Evolutionary conservation across 192 early-diverging fungal genomes (phyloP).

Genomic region (Cladochytrium replicatum): DNA sequence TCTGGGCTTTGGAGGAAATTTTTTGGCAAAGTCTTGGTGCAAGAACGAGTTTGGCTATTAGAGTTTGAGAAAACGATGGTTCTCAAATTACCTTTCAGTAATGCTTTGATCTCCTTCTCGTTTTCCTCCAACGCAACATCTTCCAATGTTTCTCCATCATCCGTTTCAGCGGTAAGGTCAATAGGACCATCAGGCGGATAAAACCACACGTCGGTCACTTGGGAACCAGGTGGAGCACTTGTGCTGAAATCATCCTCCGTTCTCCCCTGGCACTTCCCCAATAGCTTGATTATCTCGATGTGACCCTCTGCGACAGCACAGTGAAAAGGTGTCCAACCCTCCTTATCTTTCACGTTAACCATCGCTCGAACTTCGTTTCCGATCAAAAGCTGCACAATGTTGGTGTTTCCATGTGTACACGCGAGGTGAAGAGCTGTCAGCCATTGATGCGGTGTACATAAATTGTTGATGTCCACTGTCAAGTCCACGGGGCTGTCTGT

Average conservation of each 20-base stretch:
- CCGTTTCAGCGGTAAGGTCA: constrained; percentile 27
- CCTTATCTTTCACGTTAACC: constrained; percentile 34
- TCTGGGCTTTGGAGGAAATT: too few relatives aligned
- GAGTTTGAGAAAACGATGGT: too few relatives aligned
- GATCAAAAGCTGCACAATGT: constrained; percentile 24
- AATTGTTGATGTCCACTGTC: constrained; percentile 14
- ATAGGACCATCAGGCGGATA: constrained; percentile 35
- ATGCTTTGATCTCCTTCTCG: constrained; percentile 12
- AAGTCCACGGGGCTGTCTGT: neutral
- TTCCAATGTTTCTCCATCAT: constrained; percentile 34
- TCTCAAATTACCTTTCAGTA: constrained; percentile 16
- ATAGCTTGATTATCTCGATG: constrained; percentile 33
- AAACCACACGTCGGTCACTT: constrained; percentile 5
- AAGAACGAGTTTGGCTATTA: too few relatives aligned
- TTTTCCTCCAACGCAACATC: constrained; percentile 24
- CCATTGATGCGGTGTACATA: constrained; percentile 31
- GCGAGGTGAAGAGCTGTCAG: constrained; percentile 42
- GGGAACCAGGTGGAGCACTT: neutral
- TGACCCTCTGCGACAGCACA: constrained; percentile 59
- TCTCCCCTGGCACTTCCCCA: constrained; percentile 26
- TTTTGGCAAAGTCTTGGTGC: too few relatives aligned
- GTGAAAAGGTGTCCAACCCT: constrained; percentile 62
- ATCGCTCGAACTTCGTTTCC: constrained; percentile 4
- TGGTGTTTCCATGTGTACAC: constrained; percentile 41
- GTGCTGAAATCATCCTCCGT: neutral